Evolutionary conservation across 768 basidiomycete species (phyloP).

Genomic region (Pleurotus platypus): DNA sequence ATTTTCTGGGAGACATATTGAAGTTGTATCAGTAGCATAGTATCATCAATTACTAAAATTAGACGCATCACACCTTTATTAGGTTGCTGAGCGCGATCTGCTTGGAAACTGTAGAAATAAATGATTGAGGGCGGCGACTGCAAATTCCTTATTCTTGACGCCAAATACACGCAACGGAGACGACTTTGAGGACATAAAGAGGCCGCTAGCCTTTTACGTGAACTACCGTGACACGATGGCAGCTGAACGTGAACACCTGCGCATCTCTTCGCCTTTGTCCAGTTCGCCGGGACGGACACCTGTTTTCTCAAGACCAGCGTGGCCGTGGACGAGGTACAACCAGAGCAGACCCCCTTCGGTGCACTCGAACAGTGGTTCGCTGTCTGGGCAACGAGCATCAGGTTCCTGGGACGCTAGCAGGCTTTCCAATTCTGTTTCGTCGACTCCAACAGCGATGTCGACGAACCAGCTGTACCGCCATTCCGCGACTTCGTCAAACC

Average conservation of each 20-base stretch:
- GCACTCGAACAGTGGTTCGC: slow-evolving; percentile 19
- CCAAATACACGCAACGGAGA: not conserved
- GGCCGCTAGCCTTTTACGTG: slow-evolving; percentile 8
- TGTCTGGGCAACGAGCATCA: slow-evolving; percentile 11
- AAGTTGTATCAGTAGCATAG: slow-evolving; percentile 12
- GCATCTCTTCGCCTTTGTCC: slow-evolving; percentile 34
- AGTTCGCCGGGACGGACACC: slow-evolving; percentile 45
- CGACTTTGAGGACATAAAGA: slow-evolving; percentile 5
- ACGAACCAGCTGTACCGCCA: no score
- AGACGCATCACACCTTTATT: slow-evolving; percentile 6
- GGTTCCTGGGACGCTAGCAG: slow-evolving; percentile 12
- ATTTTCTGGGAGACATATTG: slow-evolving; percentile 77
- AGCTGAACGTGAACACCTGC: slow-evolving; percentile 30
- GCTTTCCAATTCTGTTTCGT: not conserved
- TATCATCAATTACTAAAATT: slow-evolving; percentile 2
- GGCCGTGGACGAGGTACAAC: slow-evolving; percentile 49
- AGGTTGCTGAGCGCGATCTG: not conserved
- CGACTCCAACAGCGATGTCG: not conserved
- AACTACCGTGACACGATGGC: slow-evolving; percentile 16
- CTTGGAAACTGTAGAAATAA: not conserved
- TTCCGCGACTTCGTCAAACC: not conserved
- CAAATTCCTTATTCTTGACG: not conserved
- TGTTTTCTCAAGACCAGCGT: slow-evolving; percentile 51
- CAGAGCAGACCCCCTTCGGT: slow-evolving; percentile 27
- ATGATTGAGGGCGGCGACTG: not conserved